Base-by-base conservation (phyloP, 768 basidiomycete genomes). In the Hygrocybe punicea region DNA sequence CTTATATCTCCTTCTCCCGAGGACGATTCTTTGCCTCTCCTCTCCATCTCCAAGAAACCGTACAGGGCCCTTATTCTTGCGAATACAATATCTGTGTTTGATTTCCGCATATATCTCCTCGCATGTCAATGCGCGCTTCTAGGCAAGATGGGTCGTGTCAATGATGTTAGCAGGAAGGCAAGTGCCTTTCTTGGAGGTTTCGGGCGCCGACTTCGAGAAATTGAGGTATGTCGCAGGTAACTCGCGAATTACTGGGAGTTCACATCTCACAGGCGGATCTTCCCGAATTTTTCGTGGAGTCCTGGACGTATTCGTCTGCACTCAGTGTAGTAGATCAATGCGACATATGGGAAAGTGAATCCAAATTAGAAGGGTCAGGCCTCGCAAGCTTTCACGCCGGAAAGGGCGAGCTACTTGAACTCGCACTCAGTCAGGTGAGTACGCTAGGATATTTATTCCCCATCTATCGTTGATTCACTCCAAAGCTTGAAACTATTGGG, bases 301-400 rank as follows among this genome's bases (percentile, higher is more conserved):
- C 91, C 0, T 99, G 97, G 97, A 87, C 83, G 34, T 98, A 93
- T 71, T 92, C 90, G 16, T 92, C 94, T 0, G 86, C 92, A 17
- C 76, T 95, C 44, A 91, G 87, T 60, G 84, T 88, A 44, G 84
- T 93, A 24, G 86, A 91, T 11, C 85, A 86, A 62, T 91, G 87
- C 63, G 87, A 91, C 60, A 70, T 72, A 2, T 94, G 93, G 91
- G 79, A 81, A 10, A 68, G 73, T n/a, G 61, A 69, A 1, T 71
- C 76, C 57, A 73, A 77, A 21, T 67, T 84, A 46, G 80, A 86
- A 49, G 75, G 79, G 2, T 55, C 75, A 2, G 67, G 76, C 9
- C 67, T 83, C 16, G 71, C 77, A 23, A 73, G 77, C 6, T 85
- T 87, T 65, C 83, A 81, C 60, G 90, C 92, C 13, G 85, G 83